Evolutionary conservation across 768 basidiomycete genomes (phyloP).

Genomic region (Inosperma sp.): DNA sequence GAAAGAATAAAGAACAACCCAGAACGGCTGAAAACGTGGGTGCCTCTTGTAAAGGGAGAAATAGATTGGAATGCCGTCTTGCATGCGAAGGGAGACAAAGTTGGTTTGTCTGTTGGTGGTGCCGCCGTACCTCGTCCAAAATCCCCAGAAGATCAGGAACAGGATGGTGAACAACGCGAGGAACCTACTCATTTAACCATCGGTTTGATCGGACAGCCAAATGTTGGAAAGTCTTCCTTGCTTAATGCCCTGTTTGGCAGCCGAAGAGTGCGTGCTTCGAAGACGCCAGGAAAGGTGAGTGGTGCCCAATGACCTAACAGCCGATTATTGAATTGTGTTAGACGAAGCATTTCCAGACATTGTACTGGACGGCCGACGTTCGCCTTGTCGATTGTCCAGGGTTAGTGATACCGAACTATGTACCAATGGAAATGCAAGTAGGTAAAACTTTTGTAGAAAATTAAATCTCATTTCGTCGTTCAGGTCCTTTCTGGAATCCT

Average conservation of each 20-base stretch:
- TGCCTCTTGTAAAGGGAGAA: slow-evolving; percentile 52
- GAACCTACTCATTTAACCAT: slow-evolving; percentile 67
- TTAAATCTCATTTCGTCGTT: neutral
- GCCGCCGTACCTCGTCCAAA: slow-evolving; percentile 31
- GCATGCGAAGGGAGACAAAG: slow-evolving; percentile 38
- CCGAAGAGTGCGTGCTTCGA: slow-evolving; percentile 73
- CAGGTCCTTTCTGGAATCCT: slow-evolving; percentile 61
- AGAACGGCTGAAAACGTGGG: slow-evolving; percentile 56
- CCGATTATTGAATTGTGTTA: too few relatives aligned
- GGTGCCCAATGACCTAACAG: too few relatives aligned
- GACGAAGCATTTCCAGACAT: slow-evolving; percentile 96
- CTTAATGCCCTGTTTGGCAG: slow-evolving; percentile 87
- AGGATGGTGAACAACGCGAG: slow-evolving; percentile 21
- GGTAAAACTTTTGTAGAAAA: neutral
- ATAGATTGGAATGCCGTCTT: slow-evolving; percentile 75
- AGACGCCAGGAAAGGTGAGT: slow-evolving; percentile 89
- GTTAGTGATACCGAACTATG: slow-evolving; percentile 81
- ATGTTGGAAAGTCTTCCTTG: slow-evolving; percentile 91
- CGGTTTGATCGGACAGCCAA: slow-evolving; percentile 90
- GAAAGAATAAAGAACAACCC: slow-evolving; percentile 46
- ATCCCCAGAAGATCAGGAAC: slow-evolving; percentile 24
- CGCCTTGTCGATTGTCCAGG: slow-evolving; percentile 95
- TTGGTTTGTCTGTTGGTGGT: slow-evolving; percentile 43
- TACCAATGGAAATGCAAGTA: slow-evolving; percentile 81
- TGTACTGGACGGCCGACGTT: slow-evolving; percentile 82